Percentiles rank a stretch among this genome's conserved stretches.
Evolutionary conservation across 2,329 filamentous ascomycete genomes (phyloP).

Genomic region (Madurella mycetomatis): DNA sequence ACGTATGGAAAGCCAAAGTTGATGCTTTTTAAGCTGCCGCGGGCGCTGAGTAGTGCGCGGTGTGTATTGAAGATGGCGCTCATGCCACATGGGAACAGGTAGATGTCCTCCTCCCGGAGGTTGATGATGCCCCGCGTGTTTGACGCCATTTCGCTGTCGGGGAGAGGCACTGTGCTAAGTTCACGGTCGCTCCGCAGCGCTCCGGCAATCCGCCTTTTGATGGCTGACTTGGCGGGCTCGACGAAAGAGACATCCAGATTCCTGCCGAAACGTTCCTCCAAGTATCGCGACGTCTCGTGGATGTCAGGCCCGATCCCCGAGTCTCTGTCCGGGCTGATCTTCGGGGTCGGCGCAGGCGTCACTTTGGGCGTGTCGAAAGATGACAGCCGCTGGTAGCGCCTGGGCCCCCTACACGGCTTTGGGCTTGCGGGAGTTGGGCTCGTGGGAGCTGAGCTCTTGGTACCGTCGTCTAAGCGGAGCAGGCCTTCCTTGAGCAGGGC

Average conservation of each 20-base stretch:
- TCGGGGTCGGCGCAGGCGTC: slow-evolving; percentile 19
- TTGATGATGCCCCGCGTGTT: slow-evolving; percentile 55
- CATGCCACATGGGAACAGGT: slow-evolving; percentile 87
- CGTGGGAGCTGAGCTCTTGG: slow-evolving; percentile 26
- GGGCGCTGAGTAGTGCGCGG: slow-evolving; percentile 62
- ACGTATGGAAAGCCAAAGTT: slow-evolving; percentile 98
- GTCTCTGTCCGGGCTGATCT: slow-evolving; percentile 12
- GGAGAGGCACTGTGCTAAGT: slow-evolving; percentile 48
- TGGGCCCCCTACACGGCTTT: slow-evolving; percentile 64
- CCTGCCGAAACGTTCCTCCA: slow-evolving; percentile 90
- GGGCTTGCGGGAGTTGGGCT: slow-evolving; percentile 23
- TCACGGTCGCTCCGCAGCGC: slow-evolving; percentile 71
- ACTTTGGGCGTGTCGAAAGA: slow-evolving; percentile 36
- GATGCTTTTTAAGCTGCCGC: slow-evolving; percentile 68
- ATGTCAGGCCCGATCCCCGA: slow-evolving; percentile 33
- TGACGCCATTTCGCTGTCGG: slow-evolving; percentile 41
- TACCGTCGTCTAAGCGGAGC: slow-evolving; percentile 35
- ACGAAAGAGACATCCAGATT: slow-evolving; percentile 80
- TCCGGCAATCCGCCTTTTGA: slow-evolving; percentile 82
- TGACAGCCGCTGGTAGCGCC: slow-evolving; percentile 65
- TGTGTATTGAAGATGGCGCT: slow-evolving; percentile 91
- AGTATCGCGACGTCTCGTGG: slow-evolving; percentile 70
- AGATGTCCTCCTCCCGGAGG: slow-evolving; percentile 82
- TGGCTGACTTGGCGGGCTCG: slow-evolving; percentile 76
- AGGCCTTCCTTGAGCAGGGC: slow-evolving; percentile 66